A percentile compares a stretch with the other conserved stretches of the same genome.
These are phyloP conservation scores for Solanum corneliomulleri DNA, from an alignment of 257 asterid genomes.

Conservation along the genomic window DNA sequence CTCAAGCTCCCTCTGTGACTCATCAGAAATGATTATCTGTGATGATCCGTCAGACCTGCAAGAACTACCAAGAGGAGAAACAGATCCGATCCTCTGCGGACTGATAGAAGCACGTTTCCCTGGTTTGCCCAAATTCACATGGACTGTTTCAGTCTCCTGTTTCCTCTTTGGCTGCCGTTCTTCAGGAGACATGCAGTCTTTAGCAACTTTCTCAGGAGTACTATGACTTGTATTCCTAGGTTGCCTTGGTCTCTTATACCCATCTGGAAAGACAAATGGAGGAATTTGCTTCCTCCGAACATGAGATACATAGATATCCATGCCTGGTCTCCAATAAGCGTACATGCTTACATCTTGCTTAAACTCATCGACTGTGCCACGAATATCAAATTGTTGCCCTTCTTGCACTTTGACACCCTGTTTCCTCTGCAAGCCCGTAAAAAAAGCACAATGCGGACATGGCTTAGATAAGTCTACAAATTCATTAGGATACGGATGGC, in stretches of 20 bases:
- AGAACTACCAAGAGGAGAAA: not conserved
- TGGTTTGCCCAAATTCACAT: not conserved
- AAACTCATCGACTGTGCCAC: constrained; percentile 25
- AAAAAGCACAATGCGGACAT: constrained; percentile 20
- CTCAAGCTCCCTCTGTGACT: not conserved
- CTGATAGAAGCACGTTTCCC: not conserved
- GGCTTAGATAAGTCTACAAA: constrained; percentile 20
- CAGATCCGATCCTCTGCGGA: not conserved
- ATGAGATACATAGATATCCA: constrained; percentile 25
- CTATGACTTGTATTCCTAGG: not conserved
- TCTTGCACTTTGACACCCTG: constrained; percentile 16
- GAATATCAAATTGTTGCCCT: constrained; percentile 29
- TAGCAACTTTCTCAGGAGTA: constrained; percentile 1
- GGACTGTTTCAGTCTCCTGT: not conserved
- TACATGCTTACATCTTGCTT: constrained; percentile 21
- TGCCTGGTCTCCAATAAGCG: constrained; percentile 19
- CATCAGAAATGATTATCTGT: not conserved
- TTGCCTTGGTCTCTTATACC: constrained; percentile 5
- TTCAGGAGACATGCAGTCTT: constrained; percentile 1
- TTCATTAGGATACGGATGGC: constrained; percentile 31
- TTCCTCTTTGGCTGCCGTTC: constrained; percentile 2
- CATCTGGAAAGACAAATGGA: constrained; percentile 23
- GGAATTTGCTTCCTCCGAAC: constrained; percentile 24
- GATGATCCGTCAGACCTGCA: constrained; percentile 4
- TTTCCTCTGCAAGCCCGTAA: constrained; percentile 30